A percentile compares a stretch with the other conserved stretches of the same genome.
Evolutionary conservation across 192 early-diverging fungal genomes (phyloP).

Genomic region (Geranomyces michiganensis): DNA sequence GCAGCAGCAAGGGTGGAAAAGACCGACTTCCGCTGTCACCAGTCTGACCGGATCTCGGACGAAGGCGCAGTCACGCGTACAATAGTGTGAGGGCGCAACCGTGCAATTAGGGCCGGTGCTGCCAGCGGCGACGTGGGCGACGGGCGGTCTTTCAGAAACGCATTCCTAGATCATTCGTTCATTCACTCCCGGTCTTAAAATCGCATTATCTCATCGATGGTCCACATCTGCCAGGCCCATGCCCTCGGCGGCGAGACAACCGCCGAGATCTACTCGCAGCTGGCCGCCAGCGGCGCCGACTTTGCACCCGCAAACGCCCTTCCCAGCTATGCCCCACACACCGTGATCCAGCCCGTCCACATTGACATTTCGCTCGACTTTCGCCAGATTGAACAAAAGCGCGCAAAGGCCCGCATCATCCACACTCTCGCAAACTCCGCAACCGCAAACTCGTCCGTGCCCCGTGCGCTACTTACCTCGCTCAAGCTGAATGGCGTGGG

Average conservation of each 20-base stretch:
- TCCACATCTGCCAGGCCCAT: conserved; percentile 8
- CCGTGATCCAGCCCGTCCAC: conserved; percentile 42
- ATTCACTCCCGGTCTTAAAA: too few relatives aligned
- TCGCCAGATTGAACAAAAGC: conserved; percentile 17
- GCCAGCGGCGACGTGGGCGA: too few relatives aligned
- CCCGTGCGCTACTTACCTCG: background rate
- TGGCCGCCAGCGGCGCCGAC: conserved; percentile 1
- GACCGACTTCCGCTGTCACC: too few relatives aligned
- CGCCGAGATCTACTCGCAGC: background rate
- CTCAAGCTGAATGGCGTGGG: conserved; percentile 42
- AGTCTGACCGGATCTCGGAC: too few relatives aligned
- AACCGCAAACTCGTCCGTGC: background rate
- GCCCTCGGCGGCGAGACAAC: background rate
- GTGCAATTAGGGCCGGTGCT: too few relatives aligned
- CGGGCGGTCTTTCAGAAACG: too few relatives aligned
- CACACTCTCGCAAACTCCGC: conserved; percentile 29
- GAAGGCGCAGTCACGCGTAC: too few relatives aligned
- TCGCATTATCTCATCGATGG: background rate
- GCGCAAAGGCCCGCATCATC: conserved; percentile 19
- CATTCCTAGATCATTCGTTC: too few relatives aligned
- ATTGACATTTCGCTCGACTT: conserved; percentile 41
- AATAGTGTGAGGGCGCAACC: too few relatives aligned
- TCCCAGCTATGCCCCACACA: conserved; percentile 40
- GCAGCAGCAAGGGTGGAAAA: too few relatives aligned
- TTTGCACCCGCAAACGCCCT: conserved; percentile 27